Evolutionary conservation across 2,329 filamentous ascomycete species (phyloP), one percentile per base, ranked within the genome.

Genomic region (Neonectria coccinea): DNA sequence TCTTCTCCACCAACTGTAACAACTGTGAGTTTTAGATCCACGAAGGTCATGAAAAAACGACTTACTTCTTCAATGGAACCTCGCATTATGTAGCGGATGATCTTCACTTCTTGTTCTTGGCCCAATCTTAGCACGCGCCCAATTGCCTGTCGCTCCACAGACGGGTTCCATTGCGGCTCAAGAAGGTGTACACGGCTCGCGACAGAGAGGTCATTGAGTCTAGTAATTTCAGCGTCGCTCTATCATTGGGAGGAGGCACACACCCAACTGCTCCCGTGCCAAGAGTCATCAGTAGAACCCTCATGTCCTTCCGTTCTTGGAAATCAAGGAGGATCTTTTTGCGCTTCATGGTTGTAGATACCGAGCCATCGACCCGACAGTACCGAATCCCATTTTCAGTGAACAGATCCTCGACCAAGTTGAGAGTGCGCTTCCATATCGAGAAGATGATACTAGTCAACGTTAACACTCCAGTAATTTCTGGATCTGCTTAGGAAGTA

Each of bases 161-260:
- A 50, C 25, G 47, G 47, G 16, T 50, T 50, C 47, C 47, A 50
- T 18, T 50, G 47, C 29, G 47, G 47, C 47, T 50, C 47, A 31
- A 50, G 16, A 18, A 50, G 47, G 27, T 50, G 47, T 6, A 50
- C n/a, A 5, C 47, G 47, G 10, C 47, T 50, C 2, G 47, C 47
- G n/a, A 50, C 47, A 5, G 47, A 50, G 25, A 50, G 16, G n/a
- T 31, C 47, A 12, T 50, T 31, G n/a, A 50, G 47, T 16, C 47
- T 50, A 7, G n/a, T 8, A 31, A 12, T 9, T 10, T 48, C 5
- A 48, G 45, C 45, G 3, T 12, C 25, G n/a, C 29, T n/a, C 14
- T 29, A 31, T 2, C n/a, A 16, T 5, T 4, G 18, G 9, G 10
- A 5, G 18, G 11, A n/a, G 7, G 3, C 4, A 48, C 45, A 31